Evolutionary conservation across 2,329 filamentous ascomycete genomes (phyloP), one percentile per base, ranked within the genome.

Genomic region (Orbilia oligospora): DNA sequence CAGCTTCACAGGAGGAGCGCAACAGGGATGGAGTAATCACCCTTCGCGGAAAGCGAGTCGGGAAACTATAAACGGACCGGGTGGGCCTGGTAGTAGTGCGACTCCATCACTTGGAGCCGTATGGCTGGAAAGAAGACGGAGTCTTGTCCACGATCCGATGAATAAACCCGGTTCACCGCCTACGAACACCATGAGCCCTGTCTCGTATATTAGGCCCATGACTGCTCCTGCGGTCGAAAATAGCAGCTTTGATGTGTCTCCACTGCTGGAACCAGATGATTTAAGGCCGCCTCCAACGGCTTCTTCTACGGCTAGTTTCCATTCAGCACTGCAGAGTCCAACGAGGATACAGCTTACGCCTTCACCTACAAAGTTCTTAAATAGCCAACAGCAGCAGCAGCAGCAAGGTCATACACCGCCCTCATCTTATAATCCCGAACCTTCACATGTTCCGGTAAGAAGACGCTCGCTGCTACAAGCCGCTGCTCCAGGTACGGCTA

Each of bases 231-330:
- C 48, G 14, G 24, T 33, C 27, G 73, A 71, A 18, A 67, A 61
- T 24, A 56, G 33, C 3, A 58, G 14, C 27, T 68, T 71, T 51
- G 73, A 71, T 48, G 67, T 38, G 5, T 71, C 68, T 36, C 63
- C 67, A 51, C 33, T 68, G 67, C 41, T 77, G 51, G 73, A 77
- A 38, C 73, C 68, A 20, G 73, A 77, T 27, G 73, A 77, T 33
- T 30, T 67, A 30, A 65, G 44, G 12, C 73, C 73, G 20, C 73
- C 73, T n/a, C 67, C 73, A 14, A 77, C 73, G 27, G 73, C 73
- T 16, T 77, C 73, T 48, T 77, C 73, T 6, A 77, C 73, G 61
- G 73, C 67, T 68, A 77, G 73, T 68, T 77, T 77, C 67, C 73
- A 77, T 63, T 77, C 73, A 14, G 73, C 73, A 24, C 44, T 77